Evolutionary conservation across 2,329 filamentous ascomycete species (phyloP), one percentile per base, ranked within the genome.

Genomic region (Fusarium sp.): DNA sequence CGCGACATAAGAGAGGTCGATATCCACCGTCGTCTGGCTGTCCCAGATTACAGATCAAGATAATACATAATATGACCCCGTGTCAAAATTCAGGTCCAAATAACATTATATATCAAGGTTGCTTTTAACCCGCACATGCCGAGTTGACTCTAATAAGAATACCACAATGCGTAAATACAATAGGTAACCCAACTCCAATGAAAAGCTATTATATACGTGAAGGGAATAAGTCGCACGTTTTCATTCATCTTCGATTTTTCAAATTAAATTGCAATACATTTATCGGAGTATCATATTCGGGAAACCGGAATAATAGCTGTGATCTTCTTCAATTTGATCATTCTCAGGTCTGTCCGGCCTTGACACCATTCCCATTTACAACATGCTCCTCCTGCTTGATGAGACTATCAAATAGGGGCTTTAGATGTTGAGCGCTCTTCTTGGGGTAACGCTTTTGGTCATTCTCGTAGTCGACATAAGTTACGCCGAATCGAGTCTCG

Each of bases 401-500:
- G 77, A 94, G 86, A 75, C 87, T 87, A 45, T 91, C 90, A 81
- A 96, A 96, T 70, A 95, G 87, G 66, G 89, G 86, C 74, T 90
- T 89, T 77, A 97, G 87, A 79, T 89, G 88, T 82, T 87, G 89
- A 26, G 93, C 94, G 81, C 93, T 96, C 89, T 95, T 94, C 89
- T 97, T 97, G 44, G 94, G 91, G 75, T 91, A 88, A 58, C 94
- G 87, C 85, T 92, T 93, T 87, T 97, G 94, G 31, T 90, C 91
- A 75, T 94, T 89, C 77, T 90, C 85, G 81, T 96, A 97, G 83
- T 97, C 94, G 59, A 97, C 94, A 80, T 88, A 96, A 12, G 92
- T 94, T 64, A 95, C 93, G 33, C 94, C 94, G 78, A 97, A 97
- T 45, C 94, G 89, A 48, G 94, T 96, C 84, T 94, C 91, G 80